Conservation (phyloP, 495 filamentous ascomycete genomes). For the Staphylotrichum longicolle region DNA sequence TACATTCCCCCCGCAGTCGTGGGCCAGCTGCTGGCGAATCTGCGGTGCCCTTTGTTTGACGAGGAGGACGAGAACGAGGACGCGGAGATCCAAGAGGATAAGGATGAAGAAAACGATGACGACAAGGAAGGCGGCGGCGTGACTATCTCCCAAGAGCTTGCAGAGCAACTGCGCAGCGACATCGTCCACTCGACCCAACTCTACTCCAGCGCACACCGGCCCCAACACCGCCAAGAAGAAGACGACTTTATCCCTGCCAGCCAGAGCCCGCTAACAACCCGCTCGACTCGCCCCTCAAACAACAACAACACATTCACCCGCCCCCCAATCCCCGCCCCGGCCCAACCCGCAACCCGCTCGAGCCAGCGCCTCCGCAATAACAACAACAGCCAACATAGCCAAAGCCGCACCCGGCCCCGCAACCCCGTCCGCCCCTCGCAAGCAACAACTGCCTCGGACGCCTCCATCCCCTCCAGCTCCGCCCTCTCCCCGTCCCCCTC, state of each 20-base stretch:
- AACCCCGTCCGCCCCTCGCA: constrained; percentile 40
- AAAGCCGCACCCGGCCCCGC: not conserved
- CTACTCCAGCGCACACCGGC: not conserved
- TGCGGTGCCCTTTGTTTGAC: constrained; percentile 42
- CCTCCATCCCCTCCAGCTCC: constrained; percentile 30
- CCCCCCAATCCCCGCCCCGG: not conserved
- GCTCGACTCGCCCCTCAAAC: not conserved
- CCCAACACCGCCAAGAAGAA: constrained; percentile 6
- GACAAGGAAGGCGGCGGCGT: constrained; percentile 18
- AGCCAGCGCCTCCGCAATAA: constrained; percentile 16
- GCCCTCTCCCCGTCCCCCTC: not conserved
- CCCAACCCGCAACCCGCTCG: not conserved
- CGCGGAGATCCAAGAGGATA: not conserved
- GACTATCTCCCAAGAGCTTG: constrained; percentile 47
- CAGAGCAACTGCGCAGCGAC: constrained; percentile 46
- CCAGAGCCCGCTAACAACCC: constrained; percentile 20
- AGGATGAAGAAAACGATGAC: not conserved
- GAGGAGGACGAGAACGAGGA: constrained; percentile 28
- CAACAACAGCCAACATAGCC: constrained; percentile 5
- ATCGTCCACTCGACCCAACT: constrained; percentile 45
- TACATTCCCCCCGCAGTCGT: constrained; percentile 48
- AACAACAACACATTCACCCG: not conserved
- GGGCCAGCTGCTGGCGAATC: constrained; percentile 46
- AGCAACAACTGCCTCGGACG: constrained; percentile 44
- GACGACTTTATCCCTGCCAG: constrained; percentile 39